Conservation (phyloP, 371 early-diverging fungal species). For the Mortierella sp. region DNA sequence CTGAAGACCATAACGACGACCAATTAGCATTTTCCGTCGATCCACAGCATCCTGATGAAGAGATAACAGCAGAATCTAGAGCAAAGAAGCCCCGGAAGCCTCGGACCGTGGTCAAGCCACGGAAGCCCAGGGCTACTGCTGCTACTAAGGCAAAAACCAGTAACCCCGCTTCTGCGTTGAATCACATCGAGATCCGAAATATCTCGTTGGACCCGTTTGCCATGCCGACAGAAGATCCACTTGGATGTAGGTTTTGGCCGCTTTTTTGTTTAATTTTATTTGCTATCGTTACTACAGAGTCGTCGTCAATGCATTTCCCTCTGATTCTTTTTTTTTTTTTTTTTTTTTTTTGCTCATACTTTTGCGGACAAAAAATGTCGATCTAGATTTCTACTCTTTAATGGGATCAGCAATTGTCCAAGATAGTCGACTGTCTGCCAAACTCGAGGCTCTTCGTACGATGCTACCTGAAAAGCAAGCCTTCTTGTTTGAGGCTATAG, state of each 20-base stretch:
- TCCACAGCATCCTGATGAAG: too few relatives aligned
- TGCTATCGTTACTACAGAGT: too few relatives aligned
- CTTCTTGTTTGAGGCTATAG: conserved; percentile 25
- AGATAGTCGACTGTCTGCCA: conserved; percentile 29
- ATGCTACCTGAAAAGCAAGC: conserved; percentile 19
- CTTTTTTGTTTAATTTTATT: background rate
- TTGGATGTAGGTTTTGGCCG: conserved; percentile 19
- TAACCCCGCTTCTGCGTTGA: conserved; percentile 9
- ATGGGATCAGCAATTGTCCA: conserved; percentile 28
- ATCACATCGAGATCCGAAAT: conserved; percentile 32
- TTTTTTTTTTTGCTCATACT: background rate
- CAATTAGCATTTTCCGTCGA: too few relatives aligned
- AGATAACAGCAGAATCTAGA: background rate
- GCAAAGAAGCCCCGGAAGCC: background rate
- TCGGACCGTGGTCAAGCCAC: background rate
- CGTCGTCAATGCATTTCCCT: too few relatives aligned
- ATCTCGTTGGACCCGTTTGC: conserved; percentile 37
- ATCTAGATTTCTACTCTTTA: conserved; percentile 24
- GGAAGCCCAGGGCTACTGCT: too few relatives aligned
- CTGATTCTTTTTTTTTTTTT: too few relatives aligned
- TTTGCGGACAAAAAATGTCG: background rate
- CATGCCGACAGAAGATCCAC: conserved; percentile 14
- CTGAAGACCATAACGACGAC: too few relatives aligned
- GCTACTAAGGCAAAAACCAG: background rate
- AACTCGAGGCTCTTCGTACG: conserved; percentile 16